phyloP scores from a whole-genome alignment of 768 basidiomycete species.

The Leccinum subgranulosum region DNA sequence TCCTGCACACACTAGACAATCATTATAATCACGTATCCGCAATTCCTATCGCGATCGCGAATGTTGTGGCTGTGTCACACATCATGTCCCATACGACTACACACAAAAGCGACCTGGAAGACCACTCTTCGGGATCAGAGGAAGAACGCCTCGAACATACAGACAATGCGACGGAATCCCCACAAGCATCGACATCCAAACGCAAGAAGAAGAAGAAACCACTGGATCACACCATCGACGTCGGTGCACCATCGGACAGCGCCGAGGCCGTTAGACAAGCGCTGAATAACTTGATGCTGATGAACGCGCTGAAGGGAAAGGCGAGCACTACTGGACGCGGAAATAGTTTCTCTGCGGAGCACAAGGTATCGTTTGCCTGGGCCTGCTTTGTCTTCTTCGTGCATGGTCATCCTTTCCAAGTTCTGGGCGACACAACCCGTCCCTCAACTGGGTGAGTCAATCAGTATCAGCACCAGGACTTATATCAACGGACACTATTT shows the following conservation, averaged over 20 bases:
- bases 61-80: slow-evolving; percentile 18
- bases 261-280: slow-evolving; percentile 66
- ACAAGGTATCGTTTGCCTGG: slow-evolving; percentile 59
- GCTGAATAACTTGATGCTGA: slow-evolving; percentile 75
- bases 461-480: not conserved
- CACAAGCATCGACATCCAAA: slow-evolving; percentile 38
- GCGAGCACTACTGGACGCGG: slow-evolving; percentile 70
- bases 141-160: slow-evolving; percentile 23
- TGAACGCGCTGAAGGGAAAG: slow-evolving; percentile 84
- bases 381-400: not conserved
- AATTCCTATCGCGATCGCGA: too few relatives aligned
- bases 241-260: slow-evolving; percentile 55
- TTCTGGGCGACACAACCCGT: slow-evolving; percentile 99
- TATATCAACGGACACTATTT: not conserved
- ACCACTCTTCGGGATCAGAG: slow-evolving; percentile 29
- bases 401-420: slow-evolving; percentile 36
- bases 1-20: not conserved
- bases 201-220: slow-evolving; percentile 91
- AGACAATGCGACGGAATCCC: slow-evolving; percentile 11
- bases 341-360: slow-evolving; percentile 80
- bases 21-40: too few relatives aligned
- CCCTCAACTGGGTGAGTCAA: slow-evolving; percentile 66
- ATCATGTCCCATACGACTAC: slow-evolving; percentile 35
- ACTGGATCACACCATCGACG: slow-evolving; percentile 62
- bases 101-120: slow-evolving; percentile 37